Evolutionary conservation across 352 stramenopile species (phyloP).

Genomic region (Phytophthora cryptogea): DNA sequence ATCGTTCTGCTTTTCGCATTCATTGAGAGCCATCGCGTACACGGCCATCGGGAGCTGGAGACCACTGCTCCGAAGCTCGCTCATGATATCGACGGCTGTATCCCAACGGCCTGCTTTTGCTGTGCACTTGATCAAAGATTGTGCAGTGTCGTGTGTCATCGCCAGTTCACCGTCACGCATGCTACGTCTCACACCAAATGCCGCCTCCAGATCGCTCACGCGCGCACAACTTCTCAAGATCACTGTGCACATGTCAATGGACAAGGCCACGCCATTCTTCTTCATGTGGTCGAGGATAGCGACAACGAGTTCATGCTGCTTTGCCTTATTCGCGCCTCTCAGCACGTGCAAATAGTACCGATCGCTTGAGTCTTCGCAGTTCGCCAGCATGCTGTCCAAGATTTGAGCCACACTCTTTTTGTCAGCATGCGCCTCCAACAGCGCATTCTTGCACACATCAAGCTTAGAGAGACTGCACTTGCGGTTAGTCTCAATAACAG

Average conservation of each 20-base stretch:
- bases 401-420: not conserved
- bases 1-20: not conserved
- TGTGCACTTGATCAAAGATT: conserved; percentile 1
- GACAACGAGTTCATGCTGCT: not conserved
- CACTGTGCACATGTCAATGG: not conserved
- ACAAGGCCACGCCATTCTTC: not conserved
- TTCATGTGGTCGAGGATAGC: not conserved
- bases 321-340: not conserved
- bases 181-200: not conserved
- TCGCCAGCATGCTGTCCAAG: too few species aligned
- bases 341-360: not conserved
- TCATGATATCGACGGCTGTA: not conserved
- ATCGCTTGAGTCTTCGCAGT: too few species aligned
- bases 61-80: not conserved
- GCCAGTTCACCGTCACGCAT: not conserved
- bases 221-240: not conserved
- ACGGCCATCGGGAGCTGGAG: not conserved
- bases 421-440: not conserved
- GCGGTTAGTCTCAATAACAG: not conserved
- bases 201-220: not conserved
- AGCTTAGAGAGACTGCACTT: not conserved
- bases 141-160: not conserved
- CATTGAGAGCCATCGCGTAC: conserved; percentile 1
- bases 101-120: not conserved
- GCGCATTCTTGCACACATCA: not conserved